These are phyloP conservation scores for Ploettnerulaceae sp. DNA, from an alignment of 2,329 filamentous ascomycete genomes.

Conservation along the genomic window DNA sequence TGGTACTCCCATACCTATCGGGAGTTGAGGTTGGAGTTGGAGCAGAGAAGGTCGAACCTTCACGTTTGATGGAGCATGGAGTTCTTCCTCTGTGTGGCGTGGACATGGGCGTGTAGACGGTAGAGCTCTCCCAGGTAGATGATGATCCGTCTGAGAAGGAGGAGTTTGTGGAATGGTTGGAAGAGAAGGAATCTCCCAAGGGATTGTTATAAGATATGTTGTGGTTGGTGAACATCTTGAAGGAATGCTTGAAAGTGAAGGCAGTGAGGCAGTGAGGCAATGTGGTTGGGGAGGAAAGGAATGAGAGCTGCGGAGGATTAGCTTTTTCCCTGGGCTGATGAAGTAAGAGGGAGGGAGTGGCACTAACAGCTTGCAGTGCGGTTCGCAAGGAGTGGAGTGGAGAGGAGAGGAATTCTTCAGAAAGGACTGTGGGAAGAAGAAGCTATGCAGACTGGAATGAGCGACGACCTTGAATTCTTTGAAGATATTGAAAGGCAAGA, in stretches of 20 bases:
- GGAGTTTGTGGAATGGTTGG: conserved; percentile 5
- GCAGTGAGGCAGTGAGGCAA: no score
- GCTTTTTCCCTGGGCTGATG: conserved; percentile 1
- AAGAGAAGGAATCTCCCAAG: conserved; percentile 12
- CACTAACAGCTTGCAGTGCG: conserved; percentile 12
- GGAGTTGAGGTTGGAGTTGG: conserved; percentile 13
- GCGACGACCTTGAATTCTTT: conserved; percentile 3
- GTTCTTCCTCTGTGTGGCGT: conserved; percentile 16
- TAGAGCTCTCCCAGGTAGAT: conserved; percentile 9
- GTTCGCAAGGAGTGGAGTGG: not conserved
- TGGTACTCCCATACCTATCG: conserved; percentile 4
- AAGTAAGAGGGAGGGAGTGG: not conserved
- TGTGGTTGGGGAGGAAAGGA: not conserved
- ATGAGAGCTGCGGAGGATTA: not conserved
- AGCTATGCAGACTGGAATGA: conserved; percentile 21
- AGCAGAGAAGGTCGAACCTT: conserved; percentile 15
- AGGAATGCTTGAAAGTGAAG: not conserved
- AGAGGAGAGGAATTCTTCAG: conserved; percentile 1
- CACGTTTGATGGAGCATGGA: conserved; percentile 14
- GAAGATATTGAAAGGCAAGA: conserved; percentile 3
- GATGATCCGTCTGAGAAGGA: conserved; percentile 12
- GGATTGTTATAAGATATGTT: conserved; percentile 3
- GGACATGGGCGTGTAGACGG: conserved; percentile 7
- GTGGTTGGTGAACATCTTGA: conserved; percentile 20
- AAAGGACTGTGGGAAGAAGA: conserved; percentile 18